Percentiles rank a stretch among this genome's conserved stretches.
phyloP scores from a whole-genome alignment of 768 basidiomycete genomes.

The Pleurotus cornucopiae region DNA sequence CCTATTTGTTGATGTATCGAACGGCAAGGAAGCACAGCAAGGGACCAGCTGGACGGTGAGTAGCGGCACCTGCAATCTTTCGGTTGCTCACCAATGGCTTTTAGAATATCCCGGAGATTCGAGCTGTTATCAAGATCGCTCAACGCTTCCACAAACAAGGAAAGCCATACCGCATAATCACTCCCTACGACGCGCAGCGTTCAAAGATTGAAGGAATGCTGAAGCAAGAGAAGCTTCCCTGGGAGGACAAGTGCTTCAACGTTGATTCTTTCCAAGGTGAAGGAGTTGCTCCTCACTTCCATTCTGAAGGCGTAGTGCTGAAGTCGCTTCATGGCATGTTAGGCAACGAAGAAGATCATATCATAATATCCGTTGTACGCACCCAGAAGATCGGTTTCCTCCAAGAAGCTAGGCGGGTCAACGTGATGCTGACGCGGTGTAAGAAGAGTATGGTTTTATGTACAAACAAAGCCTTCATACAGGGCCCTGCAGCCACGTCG shows the following conservation, averaged over 20 bases:
- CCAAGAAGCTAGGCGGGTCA: conserved; percentile 54
- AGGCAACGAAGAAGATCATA: conserved; percentile 75
- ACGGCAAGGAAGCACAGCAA: conserved; percentile 24
- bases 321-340: not conserved
- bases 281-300: conserved; percentile 2
- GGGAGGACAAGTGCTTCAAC: conserved; percentile 66
- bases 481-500: conserved; percentile 41
- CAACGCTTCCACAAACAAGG: conserved; percentile 32
- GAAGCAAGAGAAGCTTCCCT: conserved; percentile 38
- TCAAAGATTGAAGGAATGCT: conserved; percentile 45
- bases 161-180: conserved; percentile 56
- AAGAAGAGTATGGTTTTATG: conserved; percentile 76
- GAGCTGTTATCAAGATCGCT: conserved; percentile 43
- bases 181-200: conserved; percentile 73
- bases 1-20: conserved; percentile 50
- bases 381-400: conserved; percentile 63
- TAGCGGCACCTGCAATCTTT: conserved; percentile 3
- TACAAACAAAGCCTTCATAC: conserved; percentile 59
- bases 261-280: conserved; percentile 78
- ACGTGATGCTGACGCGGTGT: conserved; percentile 87
- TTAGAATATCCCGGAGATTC: conserved; percentile 53
- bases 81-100: not conserved
- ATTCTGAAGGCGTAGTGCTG: not conserved
- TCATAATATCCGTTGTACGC: conserved; percentile 70
- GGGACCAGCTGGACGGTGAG: conserved; percentile 35